Base-by-base conservation (phyloP, 2,329 filamentous ascomycete species). In the Fusarium concolor region DNA sequence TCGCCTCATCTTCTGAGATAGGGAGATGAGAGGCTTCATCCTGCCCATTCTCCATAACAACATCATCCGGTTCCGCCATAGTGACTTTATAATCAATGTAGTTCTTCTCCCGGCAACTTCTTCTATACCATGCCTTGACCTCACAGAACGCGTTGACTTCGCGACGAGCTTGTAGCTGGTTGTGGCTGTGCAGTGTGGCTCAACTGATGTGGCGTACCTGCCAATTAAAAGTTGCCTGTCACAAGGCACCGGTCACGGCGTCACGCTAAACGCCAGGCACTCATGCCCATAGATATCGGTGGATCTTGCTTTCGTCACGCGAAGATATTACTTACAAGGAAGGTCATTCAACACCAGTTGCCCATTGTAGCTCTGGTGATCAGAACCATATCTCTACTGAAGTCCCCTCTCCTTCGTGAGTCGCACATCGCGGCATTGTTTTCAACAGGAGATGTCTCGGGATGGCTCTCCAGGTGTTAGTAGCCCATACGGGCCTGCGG, bases 401-500 rank as follows among this genome's bases (percentile, higher is more conserved):
- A 58, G 53, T 59, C 33, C 35, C 47, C 41, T 60, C 50, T 63
- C 29, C 47, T 56, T 43, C 44, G 60, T 51, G 67, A 59, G 72
- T 71, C 68, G 67, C 72, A 54, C 65, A 68, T 71, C 68, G 70
- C 75, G 69, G 74, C 70, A 70, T 70, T 56, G 49, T 67, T 70
- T 71, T 72, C 60, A 62, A 74, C 73, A 75, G 78, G 81, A 81
- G 76, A 85, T 86, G 84, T 82, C 82, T 83, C 82, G 87, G 85
- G 81, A 97, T 97, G 93, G 92, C 92, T 84, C 88, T 95, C 79
- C 89, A 93, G 83, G 90, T 97, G 81, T 92, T 93, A 84, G 90
- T 97, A 78, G 94, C 93, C 86, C 94, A 97, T 83, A 94, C 92
- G 81, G 95, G 95, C 84, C 90, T 93, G 85, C 90, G 91, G 82